Evolutionary conservation across 2,329 filamentous ascomycete species (phyloP).

Genomic region (Juglanconis juglandina): DNA sequence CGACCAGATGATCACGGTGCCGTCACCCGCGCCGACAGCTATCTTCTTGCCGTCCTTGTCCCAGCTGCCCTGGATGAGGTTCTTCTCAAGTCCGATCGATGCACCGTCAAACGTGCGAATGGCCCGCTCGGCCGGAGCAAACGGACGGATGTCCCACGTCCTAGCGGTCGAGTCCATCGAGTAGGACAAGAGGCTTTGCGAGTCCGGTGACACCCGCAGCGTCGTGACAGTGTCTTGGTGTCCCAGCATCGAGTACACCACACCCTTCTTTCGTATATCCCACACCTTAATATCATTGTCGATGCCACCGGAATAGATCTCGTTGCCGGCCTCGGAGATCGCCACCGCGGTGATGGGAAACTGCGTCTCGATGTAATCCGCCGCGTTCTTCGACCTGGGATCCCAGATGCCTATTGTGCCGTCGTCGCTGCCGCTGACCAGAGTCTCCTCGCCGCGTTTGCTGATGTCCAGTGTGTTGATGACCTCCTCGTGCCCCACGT

Average conservation of each 20-base stretch:
- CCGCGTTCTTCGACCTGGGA: conserved; percentile 81
- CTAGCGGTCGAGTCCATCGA: conserved; percentile 90
- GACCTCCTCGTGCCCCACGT: conserved; percentile 92
- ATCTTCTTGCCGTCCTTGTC: conserved; percentile 81
- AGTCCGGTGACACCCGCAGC: conserved; percentile 86
- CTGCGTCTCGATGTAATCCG: conserved; percentile 84
- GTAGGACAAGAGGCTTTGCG: conserved; percentile 84
- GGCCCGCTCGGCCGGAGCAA: conserved; percentile 81
- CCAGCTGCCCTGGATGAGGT: conserved; percentile 87
- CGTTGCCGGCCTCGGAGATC: conserved; percentile 89
- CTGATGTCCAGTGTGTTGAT: conserved; percentile 89
- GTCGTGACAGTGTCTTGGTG: conserved; percentile 92
- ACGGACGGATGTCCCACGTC: conserved; percentile 95
- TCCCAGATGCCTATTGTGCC: conserved; percentile 96
- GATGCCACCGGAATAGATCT: conserved; percentile 90
- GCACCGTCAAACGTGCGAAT: conserved; percentile 92
- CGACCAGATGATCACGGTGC: conserved; percentile 89
- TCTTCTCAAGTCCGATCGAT: conserved; percentile 82
- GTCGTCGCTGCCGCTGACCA: conserved; percentile 91
- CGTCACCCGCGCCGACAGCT: conserved; percentile 83
- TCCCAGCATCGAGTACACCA: conserved; percentile 82
- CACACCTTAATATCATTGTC: conserved; percentile 97
- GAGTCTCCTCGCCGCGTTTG: conserved; percentile 81
- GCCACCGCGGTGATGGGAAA: conserved; percentile 90
- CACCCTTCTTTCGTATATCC: conserved; percentile 88